Base-by-base conservation (phyloP, 331 rosid genomes). In the Rosa hybrid region DNA sequence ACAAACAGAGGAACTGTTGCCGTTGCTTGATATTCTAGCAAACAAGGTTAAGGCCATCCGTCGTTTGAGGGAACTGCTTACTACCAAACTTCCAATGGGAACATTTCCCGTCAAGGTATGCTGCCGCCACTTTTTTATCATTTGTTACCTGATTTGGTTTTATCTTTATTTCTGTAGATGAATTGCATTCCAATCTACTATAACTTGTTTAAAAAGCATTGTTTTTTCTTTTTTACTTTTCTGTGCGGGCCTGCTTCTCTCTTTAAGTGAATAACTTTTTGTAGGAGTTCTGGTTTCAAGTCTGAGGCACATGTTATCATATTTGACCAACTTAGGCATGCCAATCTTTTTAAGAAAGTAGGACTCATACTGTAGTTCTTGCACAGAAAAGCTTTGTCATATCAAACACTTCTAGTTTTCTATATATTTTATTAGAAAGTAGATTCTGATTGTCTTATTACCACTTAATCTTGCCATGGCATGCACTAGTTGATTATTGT, bases 51-150 rank as follows among this genome's bases (percentile, higher is more conserved):
- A 96, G 91, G 99, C 99, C 73, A 91, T 93, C 68, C 98, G 97
- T 2, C 96, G 99, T 8, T 88, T 96, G 82, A 96, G 99, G 87
- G 99, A 96, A 78, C 91, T 96, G 68, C 98, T 96, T 51, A 96
- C 98, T 46, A 96, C 99, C 18, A 96, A 96, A 83, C 97, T 96
- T 86, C 99, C 99, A 73, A 41, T 76, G 86, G 99, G 98, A 83
- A 90, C 98, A 77, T 96, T 96, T 89, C 98, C 99, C 8, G 97
- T 96, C 72, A 96, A 96, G 99, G 99, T 96, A 44, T 79, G 92
- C 76, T 74, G 13, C 82, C 46, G 57, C 11, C 67, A 30, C 16
- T 34, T 10, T 10, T 13, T 50, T 56, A 14, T 50, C 56, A 39
- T 30, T 62, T 71, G 39, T 50, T 38, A 50, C 41, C 48, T 7